Base-by-base conservation (phyloP, 148 eudicot species). In the Fagopyrum esculentum region DNA sequence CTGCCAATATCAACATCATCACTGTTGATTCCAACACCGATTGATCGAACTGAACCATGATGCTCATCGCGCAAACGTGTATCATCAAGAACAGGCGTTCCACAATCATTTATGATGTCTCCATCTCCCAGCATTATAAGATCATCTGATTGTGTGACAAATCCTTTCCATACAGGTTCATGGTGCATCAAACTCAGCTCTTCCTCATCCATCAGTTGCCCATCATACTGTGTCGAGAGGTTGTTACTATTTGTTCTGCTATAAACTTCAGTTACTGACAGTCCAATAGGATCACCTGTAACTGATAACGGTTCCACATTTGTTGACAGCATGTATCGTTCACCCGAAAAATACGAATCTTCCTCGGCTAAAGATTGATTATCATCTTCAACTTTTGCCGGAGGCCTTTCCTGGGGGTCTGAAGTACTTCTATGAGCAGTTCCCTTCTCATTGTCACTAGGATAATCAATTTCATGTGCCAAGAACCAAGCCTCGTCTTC, bases 401-500 rank as follows among this genome's bases (percentile, higher is more conserved):
- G 87, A 71, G 78, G 85, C 76, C 85, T 87, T 82, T 88, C 98
- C 79, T 88, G 95, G 13, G 90, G 83, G 76, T 91, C 90, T 47
- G 88, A 91, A 73, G 79, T 85, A 79, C 90, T 89, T 78, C 94
- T 91, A 73, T 85, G 90, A 16, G 83, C 89, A 30, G 87, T 84
- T 78, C 90, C 97, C 83, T 94, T 91, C 78, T 92, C 98, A 77
- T 91, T 94, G 86, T 94, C 98, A 73, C 98, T 94, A 16, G 97
- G 97, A 71, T 94, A 94, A 84, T 94, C 98, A 77, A 94, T 87
- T 85, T 94, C 98, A 87, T 94, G 98, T 68, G 98, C 97, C 73
- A 94, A 78, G 87, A 94, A 94, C 98, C 98, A 94, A 78, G 96
- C 81, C 84, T 94, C 98, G 48, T 94, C 97, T 78, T 94, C 98